Base-by-base conservation (phyloP, 352 stramenopile species). In the Phytophthora sojae region DNA sequence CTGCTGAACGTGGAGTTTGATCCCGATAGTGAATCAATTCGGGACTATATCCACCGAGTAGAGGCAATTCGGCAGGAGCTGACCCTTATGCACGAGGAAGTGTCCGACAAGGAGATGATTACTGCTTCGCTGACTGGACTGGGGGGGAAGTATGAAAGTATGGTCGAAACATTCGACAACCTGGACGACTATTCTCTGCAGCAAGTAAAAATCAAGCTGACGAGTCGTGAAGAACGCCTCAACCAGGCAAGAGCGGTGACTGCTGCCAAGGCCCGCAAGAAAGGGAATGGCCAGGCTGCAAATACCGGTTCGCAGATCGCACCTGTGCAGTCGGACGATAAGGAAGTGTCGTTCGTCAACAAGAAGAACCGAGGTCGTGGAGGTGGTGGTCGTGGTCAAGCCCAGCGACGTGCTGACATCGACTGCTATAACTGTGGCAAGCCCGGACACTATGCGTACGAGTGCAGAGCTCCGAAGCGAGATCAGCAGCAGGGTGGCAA, bases 181-280 rank as follows among this genome's bases (percentile, higher is more conserved):
- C 21, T 61, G 11, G 55, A 61, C 6, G 37, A 37, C 12, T 61
- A 61, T 21, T 37, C 55, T 17, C 19, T 61, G 55, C 35, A 61
- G 21, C 55, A 61, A 25, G 55, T 61, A 5, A 53, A 61, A 6
- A 26, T 61, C n/a, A 61, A 61, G 21, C 35, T 53, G 9, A 61
- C 37, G 8, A 37, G 35, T 25, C 32, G 55, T 19, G 55, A 61
- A 17, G 55, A 61, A 17, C 19, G 55, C 3, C 12, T 61, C 4
- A 51, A 61, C 7, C 55, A 61, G 23, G 55, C 55, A 4, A 52
- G 51, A 12, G 26, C 35, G 7, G 37, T 52, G 15, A 15, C 26
- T 7, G 47, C 57, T 12, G 29, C 45, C 12, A 56, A 26, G 30
- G 58, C 44, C 7, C 42, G 26, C 1, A 61, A 42, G 12, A 11